A percentile compares a stretch with the other conserved stretches of the same genome.
Evolutionary conservation across 306 rosid species (phyloP).

Genomic region (Glycine latifolia): DNA sequence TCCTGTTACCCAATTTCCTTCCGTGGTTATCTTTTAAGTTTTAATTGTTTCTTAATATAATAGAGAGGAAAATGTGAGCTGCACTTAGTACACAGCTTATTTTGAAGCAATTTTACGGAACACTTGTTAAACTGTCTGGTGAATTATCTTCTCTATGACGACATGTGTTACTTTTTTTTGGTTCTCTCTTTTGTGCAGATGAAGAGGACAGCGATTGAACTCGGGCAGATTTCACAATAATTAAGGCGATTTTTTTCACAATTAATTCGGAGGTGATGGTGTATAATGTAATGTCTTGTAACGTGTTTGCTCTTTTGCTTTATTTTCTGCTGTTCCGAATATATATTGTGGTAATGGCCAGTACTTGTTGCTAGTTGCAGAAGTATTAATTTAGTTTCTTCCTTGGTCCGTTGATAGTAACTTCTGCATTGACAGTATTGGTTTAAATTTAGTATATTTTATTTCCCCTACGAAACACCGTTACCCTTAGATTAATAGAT

Average conservation of each 20-base stretch:
- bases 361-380: constrained; percentile 26
- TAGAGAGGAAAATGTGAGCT: constrained; percentile 32
- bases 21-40: neutral
- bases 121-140: neutral
- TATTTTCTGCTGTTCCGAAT: neutral
- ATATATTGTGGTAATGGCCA: constrained; percentile 11
- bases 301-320: neutral
- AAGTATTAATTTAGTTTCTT: constrained; percentile 32
- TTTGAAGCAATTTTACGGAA: neutral
- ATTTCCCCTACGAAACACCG: neutral
- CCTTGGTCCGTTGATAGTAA: constrained; percentile 26
- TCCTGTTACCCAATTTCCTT: constrained; percentile 9
- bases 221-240: constrained; percentile 24
- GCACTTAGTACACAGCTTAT: constrained; percentile 5
- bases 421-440: neutral
- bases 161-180: constrained; percentile 20
- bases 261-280: constrained; percentile 37
- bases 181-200: constrained; percentile 55
- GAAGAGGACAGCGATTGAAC: constrained; percentile 73
- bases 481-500: neutral
- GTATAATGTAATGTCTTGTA: constrained; percentile 41
- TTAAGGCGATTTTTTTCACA: constrained; percentile 20
- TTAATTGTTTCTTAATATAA: constrained; percentile 1
- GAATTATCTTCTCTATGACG: constrained; percentile 31
- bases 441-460: constrained; percentile 12